phyloP scores from a whole-genome alignment of 2,329 filamentous ascomycete species.

The Fusarium robinianum region DNA sequence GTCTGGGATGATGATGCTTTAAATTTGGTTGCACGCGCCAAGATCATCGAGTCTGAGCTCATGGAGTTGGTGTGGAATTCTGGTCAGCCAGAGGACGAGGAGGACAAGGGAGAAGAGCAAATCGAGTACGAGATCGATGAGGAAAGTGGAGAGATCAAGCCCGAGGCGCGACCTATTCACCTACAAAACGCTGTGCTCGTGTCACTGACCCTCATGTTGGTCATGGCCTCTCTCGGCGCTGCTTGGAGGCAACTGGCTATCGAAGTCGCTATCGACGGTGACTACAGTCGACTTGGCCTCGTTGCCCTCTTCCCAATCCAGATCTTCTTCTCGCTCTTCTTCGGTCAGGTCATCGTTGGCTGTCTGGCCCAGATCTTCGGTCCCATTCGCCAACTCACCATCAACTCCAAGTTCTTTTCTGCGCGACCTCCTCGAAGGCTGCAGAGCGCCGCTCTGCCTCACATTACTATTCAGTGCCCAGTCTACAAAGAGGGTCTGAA shows the following conservation, averaged over 20 bases:
- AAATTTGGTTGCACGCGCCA: slow-evolving; percentile 70
- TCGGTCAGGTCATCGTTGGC: slow-evolving; percentile 76
- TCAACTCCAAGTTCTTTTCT: slow-evolving; percentile 83
- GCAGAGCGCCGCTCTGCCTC: slow-evolving; percentile 62
- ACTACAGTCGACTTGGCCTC: slow-evolving; percentile 66
- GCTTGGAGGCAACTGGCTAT: slow-evolving; percentile 72
- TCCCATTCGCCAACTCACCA: slow-evolving; percentile 71
- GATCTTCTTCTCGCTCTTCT: slow-evolving; percentile 82
- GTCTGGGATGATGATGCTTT: slow-evolving; percentile 84
- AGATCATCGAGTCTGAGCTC: slow-evolving; percentile 73
- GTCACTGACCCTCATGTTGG: slow-evolving; percentile 65
- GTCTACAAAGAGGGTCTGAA: slow-evolving; percentile 84
- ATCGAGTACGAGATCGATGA: slow-evolving; percentile 66
- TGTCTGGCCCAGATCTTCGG: slow-evolving; percentile 77
- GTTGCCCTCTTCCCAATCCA: slow-evolving; percentile 70
- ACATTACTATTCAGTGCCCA: slow-evolving; percentile 82
- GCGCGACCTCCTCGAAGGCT: slow-evolving; percentile 69
- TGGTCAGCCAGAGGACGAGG: slow-evolving; percentile 58
- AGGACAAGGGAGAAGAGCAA: slow-evolving; percentile 53
- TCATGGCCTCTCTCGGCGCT: slow-evolving; percentile 69
- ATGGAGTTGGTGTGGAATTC: slow-evolving; percentile 78
- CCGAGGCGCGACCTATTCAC: slow-evolving; percentile 68
- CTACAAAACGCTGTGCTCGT: slow-evolving; percentile 73
- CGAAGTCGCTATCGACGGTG: slow-evolving; percentile 67
- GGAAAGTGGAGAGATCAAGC: slow-evolving; percentile 69